These are phyloP conservation scores for Hericium erinaceus DNA, from an alignment of 768 basidiomycete genomes.

Conservation along the genomic window DNA sequence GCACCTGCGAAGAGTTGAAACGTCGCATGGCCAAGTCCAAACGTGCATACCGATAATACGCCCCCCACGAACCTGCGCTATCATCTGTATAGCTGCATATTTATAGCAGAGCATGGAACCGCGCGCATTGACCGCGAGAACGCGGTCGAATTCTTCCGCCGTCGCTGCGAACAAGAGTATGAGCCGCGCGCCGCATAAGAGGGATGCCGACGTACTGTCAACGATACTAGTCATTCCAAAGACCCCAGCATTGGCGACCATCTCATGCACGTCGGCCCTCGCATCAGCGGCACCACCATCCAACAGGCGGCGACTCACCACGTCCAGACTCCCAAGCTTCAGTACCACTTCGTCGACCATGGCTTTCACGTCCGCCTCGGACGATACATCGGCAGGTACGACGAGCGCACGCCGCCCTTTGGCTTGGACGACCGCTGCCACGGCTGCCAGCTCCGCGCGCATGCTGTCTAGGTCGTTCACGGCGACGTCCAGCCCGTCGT, in stretches of 20 bases:
- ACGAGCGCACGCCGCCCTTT: neutral
- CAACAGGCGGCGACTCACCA: neutral
- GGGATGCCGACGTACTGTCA: neutral
- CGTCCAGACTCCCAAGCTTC: neutral
- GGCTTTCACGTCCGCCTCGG: neutral
- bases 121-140: conserved; percentile 12
- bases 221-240: neutral
- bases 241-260: neutral
- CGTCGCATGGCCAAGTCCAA: neutral
- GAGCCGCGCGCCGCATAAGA: neutral
- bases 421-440: neutral
- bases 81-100: conserved; percentile 17
- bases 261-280: neutral
- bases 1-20: conserved; percentile 4
- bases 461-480: conserved; percentile 27
- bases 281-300: neutral
- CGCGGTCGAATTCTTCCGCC: conserved; percentile 15
- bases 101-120: conserved; percentile 17
- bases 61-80: conserved; percentile 17
- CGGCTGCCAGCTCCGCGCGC: neutral
- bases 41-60: conserved; percentile 15
- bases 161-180: conserved; percentile 5
- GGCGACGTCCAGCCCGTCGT: conserved; percentile 38
- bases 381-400: neutral
- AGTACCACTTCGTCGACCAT: neutral